phyloP scores from a whole-genome alignment of 2,329 filamentous ascomycete genomes.

The Botrytis paeoniae region DNA sequence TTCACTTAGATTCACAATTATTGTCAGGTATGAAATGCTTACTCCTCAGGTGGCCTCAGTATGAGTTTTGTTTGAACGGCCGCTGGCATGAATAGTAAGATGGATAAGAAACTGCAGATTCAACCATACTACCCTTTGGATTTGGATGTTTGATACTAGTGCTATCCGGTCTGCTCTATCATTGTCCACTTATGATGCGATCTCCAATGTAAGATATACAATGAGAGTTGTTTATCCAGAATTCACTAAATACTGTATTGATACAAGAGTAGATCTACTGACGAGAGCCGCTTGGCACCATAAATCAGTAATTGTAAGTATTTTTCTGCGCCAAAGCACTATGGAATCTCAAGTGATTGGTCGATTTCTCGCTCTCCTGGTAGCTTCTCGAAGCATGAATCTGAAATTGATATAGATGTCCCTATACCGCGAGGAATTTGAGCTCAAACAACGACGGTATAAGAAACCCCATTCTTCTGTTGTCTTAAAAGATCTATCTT shows the following conservation, averaged over 20 bases:
- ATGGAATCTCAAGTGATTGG: background rate
- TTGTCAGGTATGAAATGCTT: background rate
- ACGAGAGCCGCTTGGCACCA: background rate
- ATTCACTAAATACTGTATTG: background rate
- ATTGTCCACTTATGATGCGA: background rate
- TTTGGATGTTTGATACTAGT: background rate
- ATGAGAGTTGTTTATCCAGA: background rate
- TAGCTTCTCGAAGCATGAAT: background rate
- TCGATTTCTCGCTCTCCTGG: background rate
- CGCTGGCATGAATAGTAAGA: background rate
- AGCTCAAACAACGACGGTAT: background rate
- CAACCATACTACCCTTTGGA: background rate
- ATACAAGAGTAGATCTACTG: background rate
- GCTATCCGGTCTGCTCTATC: background rate
- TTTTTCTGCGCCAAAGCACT: too few relatives aligned
- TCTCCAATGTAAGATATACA: background rate
- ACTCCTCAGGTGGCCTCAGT: background rate
- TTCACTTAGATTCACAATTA: background rate
- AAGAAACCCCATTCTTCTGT: background rate
- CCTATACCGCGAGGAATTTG: background rate
- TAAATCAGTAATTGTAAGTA: background rate
- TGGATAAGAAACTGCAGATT: background rate
- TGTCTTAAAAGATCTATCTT: background rate
- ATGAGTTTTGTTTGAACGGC: background rate
- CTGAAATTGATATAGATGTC: background rate